Base-by-base conservation (phyloP, 2,329 filamentous ascomycete species). In the Plectosphaerella cucumerina region DNA sequence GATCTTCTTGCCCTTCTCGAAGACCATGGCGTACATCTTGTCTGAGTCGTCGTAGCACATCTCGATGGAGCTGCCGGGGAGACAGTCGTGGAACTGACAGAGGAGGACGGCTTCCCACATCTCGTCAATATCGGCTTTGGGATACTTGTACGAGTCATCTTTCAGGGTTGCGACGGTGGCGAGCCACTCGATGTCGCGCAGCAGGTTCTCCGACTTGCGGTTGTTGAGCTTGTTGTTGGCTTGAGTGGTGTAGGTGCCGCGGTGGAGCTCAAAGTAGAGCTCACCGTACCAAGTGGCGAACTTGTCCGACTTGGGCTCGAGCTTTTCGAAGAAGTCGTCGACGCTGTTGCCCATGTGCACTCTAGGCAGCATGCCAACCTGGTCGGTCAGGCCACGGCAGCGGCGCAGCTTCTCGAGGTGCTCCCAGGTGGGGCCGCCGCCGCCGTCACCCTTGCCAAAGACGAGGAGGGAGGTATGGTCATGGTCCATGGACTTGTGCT, bases 11-110 rank as follows among this genome's bases (percentile, higher is more conserved):
- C 89, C 93, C 1, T 82, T 90, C 57, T 85, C 74, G 64, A 96
- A 96, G 3, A 96, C 82, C 59, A 90, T 77, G 2, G 82, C 87
- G 64, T 99, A 99, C 68, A 83, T 81, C 71, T 91, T 81, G 64
- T 96, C 88, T 3, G 92, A 96, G 65, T 99, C 94, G 66, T 96
- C 90, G 62, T 97, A 97, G 68, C 91, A 96, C 91, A 97, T 97
- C 68, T 95, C 92, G 60, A 99, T 97, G 33, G 85, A 89, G 65
- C 90, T 97, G 50, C 94, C 94, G 1, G 94, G 94, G 48, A 99
- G 77, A 65, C 94, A 97, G 65, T 99, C 94, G 58, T 99, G 94
- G 77, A 99, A 99, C 63, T 99, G 94, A 59, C 93, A 97, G 22
- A 97, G 81, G 21, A 97, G 77, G 3, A 93, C 87, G 50, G 81